Evolutionary conservation across 1,284 basidiomycete species (phyloP), one percentile per base, ranked within the genome.

Genomic region (Leccinum proliferum): DNA sequence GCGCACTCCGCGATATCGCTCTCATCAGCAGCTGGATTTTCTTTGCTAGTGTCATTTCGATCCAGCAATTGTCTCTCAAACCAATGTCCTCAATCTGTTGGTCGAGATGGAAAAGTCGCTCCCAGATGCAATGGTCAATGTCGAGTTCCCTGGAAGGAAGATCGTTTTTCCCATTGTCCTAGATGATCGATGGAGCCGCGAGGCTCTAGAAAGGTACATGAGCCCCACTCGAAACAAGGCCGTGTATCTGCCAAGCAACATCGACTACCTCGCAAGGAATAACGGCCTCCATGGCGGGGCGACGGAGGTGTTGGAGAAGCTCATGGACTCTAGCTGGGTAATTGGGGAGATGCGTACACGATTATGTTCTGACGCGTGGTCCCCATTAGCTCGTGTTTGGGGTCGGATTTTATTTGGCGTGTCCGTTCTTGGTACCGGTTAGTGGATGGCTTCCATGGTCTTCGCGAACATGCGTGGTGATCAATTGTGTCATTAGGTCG

Each of bases 191-290:
- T 84, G 85, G 80, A 81, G 75, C 59, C 76, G 75, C 12, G 82
- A 83, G 10, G 85, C 87, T 5, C 75, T 89, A 29, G 70, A 79
- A 41, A 77, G 79, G 59, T 89, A 89, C 70, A 84, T 84, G 80
- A 75, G 73, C 4, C 81, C 81, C 0, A 81, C 77, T 0, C 75
- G 88, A 12, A 76, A 80, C 59, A 81, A 80, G 59, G 87, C 88
- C 0, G 83, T 83, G 1, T 90, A 90, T 69, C 74, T 91, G 0
- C 88, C 87, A 0, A 85, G 83, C 70, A 90, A 90, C 67, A 73
- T 87, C 52, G 82, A 86, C 53, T 90, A 90, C 66, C 78, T 90
- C 1, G 86, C 87, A 0, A 77, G 74, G 55, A 87, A 87, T 50
- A 90, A 89, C 65, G 87, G 87, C 0, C 71, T 88, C 10, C 69